Percentiles rank a stretch among this genome's conserved stretches.
Conservation (phyloP, 495 filamentous ascomycete species). For the Friedmanniomyces endolithicus region DNA sequence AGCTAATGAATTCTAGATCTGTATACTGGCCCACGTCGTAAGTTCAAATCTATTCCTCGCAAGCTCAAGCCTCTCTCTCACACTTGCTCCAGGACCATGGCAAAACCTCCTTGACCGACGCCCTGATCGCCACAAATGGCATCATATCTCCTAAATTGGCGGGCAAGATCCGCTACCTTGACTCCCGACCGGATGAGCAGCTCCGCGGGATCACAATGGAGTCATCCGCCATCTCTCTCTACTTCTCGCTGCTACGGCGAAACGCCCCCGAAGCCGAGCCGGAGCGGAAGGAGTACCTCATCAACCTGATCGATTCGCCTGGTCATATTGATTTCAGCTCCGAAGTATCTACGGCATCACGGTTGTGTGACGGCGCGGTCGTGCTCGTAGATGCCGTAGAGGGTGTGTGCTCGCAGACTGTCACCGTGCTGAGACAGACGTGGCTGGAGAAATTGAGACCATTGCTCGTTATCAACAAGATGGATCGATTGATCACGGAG, state of each 20-base stretch:
- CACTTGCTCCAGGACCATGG: conserved; percentile 61
- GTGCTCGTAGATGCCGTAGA: conserved; percentile 97
- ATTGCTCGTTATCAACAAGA: conserved; percentile 93
- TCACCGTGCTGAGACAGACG: conserved; percentile 86
- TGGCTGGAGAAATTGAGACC: conserved; percentile 96
- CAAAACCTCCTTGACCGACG: conserved; percentile 95
- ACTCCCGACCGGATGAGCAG: conserved; percentile 94
- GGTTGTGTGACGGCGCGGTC: conserved; percentile 87
- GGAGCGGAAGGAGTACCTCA: conserved; percentile 72
- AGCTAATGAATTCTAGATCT: conserved; percentile 55
- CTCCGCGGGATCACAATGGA: conserved; percentile 98
- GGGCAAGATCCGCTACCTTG: conserved; percentile 94
- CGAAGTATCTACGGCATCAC: conserved; percentile 90
- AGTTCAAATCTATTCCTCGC: conserved; percentile 27
- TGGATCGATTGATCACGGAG: conserved; percentile 87
- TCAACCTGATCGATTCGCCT: conserved; percentile 96
- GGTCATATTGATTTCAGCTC: conserved; percentile 98
- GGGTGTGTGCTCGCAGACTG: conserved; percentile 95
- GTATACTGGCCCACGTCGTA: conserved; percentile 93
- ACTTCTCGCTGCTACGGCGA: conserved; percentile 78
- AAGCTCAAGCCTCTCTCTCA: neutral
- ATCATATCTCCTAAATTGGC: conserved; percentile 97
- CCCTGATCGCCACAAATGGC: conserved; percentile 95
- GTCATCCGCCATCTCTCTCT: conserved; percentile 92
- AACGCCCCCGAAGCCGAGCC: conserved; percentile 54